A percentile compares a stretch with the other conserved stretches of the same genome.
Evolutionary conservation across 1,284 basidiomycete genomes (phyloP).

Genomic region (Mycena citricolor): DNA sequence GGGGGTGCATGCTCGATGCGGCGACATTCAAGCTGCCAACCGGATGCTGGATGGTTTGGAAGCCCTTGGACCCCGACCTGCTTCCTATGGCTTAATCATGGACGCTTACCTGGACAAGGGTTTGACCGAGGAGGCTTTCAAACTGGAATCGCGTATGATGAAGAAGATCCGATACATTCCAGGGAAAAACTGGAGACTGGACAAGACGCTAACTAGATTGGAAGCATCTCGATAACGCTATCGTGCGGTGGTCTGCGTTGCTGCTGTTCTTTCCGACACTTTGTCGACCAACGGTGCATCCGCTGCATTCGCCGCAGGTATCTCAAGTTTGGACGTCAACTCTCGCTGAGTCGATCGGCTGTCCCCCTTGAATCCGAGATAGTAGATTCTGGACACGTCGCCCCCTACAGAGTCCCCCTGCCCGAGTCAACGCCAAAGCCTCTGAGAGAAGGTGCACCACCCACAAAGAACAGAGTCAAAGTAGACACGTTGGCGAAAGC

Average conservation of each 20-base stretch:
- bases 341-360: conserved; percentile 56
- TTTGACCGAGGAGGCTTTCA: conserved; percentile 5
- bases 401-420: conserved; percentile 68
- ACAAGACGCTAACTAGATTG: conserved; percentile 7
- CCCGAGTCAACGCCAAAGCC: conserved; percentile 5
- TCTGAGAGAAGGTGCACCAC: conserved; percentile 31
- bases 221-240: conserved; percentile 24
- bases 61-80: conserved; percentile 6
- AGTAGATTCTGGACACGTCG: conserved; percentile 67
- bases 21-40: conserved; percentile 10
- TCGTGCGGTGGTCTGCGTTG: conserved; percentile 55
- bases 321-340: conserved; percentile 58
- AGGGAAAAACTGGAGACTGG: conserved; percentile 18
- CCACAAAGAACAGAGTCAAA: conserved; percentile 76
- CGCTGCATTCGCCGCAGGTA: conserved; percentile 68
- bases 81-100: conserved; percentile 19
- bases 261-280: conserved; percentile 54
- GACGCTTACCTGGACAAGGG: conserved; percentile 14
- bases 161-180: conserved; percentile 8
- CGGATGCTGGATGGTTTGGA: conserved; percentile 11
- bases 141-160: conserved; percentile 17
- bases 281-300: conserved; percentile 66
- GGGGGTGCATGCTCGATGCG: conserved; percentile 9
- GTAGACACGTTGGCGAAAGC: conserved; percentile 74
- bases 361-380: conserved; percentile 81